Evolutionary conservation across 768 basidiomycete genomes (phyloP).

Genomic region (Leccinellum albellum): DNA sequence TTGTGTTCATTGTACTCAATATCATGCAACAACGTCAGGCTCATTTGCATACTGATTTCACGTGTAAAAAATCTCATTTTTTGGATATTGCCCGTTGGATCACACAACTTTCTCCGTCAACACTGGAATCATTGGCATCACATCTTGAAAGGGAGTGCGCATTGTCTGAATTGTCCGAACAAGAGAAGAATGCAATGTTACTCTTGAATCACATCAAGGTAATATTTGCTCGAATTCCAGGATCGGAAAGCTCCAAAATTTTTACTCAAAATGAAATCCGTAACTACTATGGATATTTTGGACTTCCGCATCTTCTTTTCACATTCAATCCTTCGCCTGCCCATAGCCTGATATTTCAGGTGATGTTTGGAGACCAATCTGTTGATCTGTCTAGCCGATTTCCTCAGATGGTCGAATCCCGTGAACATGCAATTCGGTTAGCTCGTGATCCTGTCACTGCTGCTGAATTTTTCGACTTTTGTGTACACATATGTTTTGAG

Average conservation of each 20-base stretch:
- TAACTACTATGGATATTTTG: slow-evolving; percentile 29
- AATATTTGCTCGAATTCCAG: slow-evolving; percentile 29
- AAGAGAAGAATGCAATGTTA: slow-evolving; percentile 10
- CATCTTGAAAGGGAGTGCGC: neutral
- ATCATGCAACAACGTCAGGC: neutral
- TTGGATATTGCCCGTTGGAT: neutral
- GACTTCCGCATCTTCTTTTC: slow-evolving; percentile 26
- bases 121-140: neutral
- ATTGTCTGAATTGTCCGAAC: neutral
- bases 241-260: slow-evolving; percentile 29
- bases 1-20: neutral
- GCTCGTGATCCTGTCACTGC: slow-evolving; percentile 34
- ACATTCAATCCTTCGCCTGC: slow-evolving; percentile 22
- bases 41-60: neutral
- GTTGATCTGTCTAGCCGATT: neutral
- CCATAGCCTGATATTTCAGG: slow-evolving; percentile 31
- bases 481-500: slow-evolving; percentile 20
- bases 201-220: slow-evolving; percentile 29
- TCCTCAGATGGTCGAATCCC: neutral
- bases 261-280: slow-evolving; percentile 21
- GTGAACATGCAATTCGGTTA: slow-evolving; percentile 16
- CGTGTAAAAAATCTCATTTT: neutral
- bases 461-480: slow-evolving; percentile 32
- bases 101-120: too few relatives aligned
- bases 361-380: slow-evolving; percentile 23